phyloP scores from a whole-genome alignment of 1,284 basidiomycete genomes.

The Fomitiporia mediterranea region DNA sequence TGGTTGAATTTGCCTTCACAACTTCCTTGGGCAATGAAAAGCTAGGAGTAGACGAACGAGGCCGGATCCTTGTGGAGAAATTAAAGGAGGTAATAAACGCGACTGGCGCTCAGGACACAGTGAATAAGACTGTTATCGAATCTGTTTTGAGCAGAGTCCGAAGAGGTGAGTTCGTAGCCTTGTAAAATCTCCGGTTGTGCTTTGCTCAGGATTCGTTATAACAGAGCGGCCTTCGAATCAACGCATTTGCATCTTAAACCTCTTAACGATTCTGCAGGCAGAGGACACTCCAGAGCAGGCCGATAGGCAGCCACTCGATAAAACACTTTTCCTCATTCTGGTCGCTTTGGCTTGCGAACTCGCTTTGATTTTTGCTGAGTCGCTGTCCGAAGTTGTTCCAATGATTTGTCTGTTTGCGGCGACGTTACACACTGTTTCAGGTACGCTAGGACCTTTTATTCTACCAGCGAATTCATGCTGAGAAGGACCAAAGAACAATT shows the following conservation, averaged over 20 bases:
- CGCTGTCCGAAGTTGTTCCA: not conserved
- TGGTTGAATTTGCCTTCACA: conserved; percentile 9
- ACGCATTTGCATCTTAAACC: not conserved
- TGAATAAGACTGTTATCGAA: conserved; percentile 6
- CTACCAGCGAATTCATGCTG: not conserved
- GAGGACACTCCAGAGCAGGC: not conserved
- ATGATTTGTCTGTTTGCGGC: conserved; percentile 4
- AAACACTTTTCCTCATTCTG: conserved; percentile 14
- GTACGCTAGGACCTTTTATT: not conserved
- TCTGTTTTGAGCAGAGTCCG: not conserved
- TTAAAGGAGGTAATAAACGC: conserved; percentile 5
- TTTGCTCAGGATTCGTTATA: not conserved
- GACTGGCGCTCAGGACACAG: not conserved
- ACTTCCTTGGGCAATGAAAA: not conserved
- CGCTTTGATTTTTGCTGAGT: not conserved
- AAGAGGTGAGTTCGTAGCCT: not conserved
- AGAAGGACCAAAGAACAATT: conserved; percentile 44
- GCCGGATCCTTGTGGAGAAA: not conserved
- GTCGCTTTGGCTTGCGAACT: conserved; percentile 13
- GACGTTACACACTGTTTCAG: not conserved
- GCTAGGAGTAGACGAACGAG: not conserved
- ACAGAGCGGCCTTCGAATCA: not conserved
- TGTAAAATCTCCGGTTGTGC: not conserved
- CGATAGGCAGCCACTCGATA: not conserved
- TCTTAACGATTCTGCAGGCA: conserved; percentile 2